Evolutionary conservation across 2,329 filamentous ascomycete species (phyloP).

Genomic region (Bertia moriformis): DNA sequence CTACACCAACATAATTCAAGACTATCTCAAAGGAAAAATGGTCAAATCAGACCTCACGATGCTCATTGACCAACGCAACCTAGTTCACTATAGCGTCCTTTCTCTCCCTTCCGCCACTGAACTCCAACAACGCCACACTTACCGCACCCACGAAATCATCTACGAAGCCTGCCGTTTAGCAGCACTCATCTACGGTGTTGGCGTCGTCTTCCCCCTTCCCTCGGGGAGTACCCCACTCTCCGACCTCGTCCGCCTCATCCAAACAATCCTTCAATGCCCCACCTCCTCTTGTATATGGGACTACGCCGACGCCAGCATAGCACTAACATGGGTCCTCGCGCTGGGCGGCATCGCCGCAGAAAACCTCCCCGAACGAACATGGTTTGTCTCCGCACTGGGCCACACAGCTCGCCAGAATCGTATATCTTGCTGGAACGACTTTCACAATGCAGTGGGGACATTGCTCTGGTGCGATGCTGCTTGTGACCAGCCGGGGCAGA

Average conservation of each 20-base stretch:
- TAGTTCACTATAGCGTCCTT: not conserved
- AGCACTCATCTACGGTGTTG: not conserved
- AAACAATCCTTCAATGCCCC: not conserved
- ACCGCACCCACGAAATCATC: not conserved
- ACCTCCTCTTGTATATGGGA: not conserved
- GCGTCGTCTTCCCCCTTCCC: not conserved
- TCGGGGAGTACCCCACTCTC: not conserved
- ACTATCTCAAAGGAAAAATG: not conserved
- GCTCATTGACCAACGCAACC: not conserved
- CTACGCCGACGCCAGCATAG: not conserved
- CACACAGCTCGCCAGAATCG: not conserved
- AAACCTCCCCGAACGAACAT: not conserved
- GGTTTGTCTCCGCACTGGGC: not conserved
- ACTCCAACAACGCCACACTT: not conserved
- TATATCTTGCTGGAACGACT: not conserved
- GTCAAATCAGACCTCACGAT: not conserved
- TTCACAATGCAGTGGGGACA: not conserved
- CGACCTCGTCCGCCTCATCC: not conserved
- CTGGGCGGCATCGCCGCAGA: not conserved
- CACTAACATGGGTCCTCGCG: not conserved
- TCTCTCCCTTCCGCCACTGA: not conserved
- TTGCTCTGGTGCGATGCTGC: not conserved
- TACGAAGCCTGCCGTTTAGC: slow-evolving; percentile 1
- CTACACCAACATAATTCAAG: not conserved
- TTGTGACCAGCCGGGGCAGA: not conserved